phyloP scores from a whole-genome alignment of 108 stramenopile species.

The Ochromonas danica region DNA sequence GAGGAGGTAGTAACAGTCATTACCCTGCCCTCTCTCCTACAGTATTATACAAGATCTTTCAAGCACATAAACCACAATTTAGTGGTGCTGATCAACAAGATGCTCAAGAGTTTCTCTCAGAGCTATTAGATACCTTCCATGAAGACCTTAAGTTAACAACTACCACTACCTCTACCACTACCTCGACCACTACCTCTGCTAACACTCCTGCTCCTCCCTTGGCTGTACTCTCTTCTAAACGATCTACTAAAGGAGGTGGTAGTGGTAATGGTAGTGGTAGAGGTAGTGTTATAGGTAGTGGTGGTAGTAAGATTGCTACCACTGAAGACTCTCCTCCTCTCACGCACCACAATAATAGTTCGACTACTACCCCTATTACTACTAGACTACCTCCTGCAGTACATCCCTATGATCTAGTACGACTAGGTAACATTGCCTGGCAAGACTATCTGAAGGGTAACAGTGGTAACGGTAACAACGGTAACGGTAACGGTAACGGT shows the following conservation, averaged over 20 bases:
- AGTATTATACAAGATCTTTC: not conserved
- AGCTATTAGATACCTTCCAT: conserved; percentile 19
- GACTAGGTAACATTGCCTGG: no score
- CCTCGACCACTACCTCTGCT: not conserved
- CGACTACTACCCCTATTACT: no score
- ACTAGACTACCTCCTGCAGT: no score
- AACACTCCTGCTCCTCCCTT: not conserved
- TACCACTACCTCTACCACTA: not conserved
- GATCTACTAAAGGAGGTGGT: not conserved
- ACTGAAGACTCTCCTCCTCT: no score
- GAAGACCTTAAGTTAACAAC: not conserved
- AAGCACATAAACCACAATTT: conserved; percentile 20
- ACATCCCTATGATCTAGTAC: no score
- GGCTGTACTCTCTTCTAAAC: not conserved
- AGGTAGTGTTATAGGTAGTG: not conserved
- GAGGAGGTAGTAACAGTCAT: no score
- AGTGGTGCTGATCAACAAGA: conserved; percentile 27
- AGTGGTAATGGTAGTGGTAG: not conserved
- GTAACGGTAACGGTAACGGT: not conserved
- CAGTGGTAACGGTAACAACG: not conserved
- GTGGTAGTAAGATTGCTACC: not conserved
- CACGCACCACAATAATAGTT: no score
- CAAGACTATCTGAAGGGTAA: not conserved
- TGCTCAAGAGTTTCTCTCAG: conserved; percentile 26
- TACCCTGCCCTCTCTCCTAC: no score